These are phyloP conservation scores for Komagataea norvegica DNA, from an alignment of 1,139 yeast genomes.

Conservation along the genomic window DNA sequence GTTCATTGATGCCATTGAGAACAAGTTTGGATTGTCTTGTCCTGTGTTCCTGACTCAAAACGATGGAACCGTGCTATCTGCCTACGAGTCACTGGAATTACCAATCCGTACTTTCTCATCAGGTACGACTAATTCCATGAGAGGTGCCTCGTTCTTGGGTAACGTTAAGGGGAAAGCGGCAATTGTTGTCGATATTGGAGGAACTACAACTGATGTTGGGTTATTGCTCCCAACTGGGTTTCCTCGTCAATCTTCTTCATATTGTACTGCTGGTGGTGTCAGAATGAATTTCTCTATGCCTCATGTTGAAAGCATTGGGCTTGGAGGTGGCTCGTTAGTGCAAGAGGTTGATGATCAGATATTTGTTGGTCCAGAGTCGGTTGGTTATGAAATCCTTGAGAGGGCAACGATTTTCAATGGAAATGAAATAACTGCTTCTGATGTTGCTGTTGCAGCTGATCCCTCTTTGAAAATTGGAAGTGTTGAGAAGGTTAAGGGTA, in stretches of 20 bases:
- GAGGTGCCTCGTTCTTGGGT: slow-evolving; percentile 40
- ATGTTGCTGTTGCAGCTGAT: slow-evolving; percentile 29
- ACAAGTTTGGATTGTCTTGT: slow-evolving; percentile 31
- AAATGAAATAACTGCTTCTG: slow-evolving; percentile 33
- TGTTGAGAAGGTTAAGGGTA: slow-evolving; percentile 16
- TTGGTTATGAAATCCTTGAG: slow-evolving; percentile 33
- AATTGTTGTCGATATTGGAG: slow-evolving; percentile 41
- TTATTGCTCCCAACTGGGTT: slow-evolving; percentile 36
- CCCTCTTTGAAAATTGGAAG: slow-evolving; percentile 23
- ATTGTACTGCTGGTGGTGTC: slow-evolving; percentile 38
- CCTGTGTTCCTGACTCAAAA: slow-evolving; percentile 39
- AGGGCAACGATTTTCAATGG: slow-evolving; percentile 37
- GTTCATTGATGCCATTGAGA: slow-evolving; percentile 32
- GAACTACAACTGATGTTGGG: slow-evolving; percentile 44
- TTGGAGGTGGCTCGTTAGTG: slow-evolving; percentile 43
- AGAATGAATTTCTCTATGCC: slow-evolving; percentile 43
- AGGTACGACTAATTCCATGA: slow-evolving; percentile 44
- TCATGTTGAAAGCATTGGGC: slow-evolving; percentile 38
- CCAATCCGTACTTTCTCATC: slow-evolving; percentile 42
- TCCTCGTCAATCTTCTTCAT: slow-evolving; percentile 38
- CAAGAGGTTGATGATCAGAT: slow-evolving; percentile 25
- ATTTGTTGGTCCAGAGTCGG: slow-evolving; percentile 34
- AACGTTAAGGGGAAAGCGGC: slow-evolving; percentile 28
- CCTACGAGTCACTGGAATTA: slow-evolving; percentile 31
- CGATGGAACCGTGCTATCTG: slow-evolving; percentile 37